Conservation (phyloP, 306 rosid genomes). For the Quercus gilva region DNA sequence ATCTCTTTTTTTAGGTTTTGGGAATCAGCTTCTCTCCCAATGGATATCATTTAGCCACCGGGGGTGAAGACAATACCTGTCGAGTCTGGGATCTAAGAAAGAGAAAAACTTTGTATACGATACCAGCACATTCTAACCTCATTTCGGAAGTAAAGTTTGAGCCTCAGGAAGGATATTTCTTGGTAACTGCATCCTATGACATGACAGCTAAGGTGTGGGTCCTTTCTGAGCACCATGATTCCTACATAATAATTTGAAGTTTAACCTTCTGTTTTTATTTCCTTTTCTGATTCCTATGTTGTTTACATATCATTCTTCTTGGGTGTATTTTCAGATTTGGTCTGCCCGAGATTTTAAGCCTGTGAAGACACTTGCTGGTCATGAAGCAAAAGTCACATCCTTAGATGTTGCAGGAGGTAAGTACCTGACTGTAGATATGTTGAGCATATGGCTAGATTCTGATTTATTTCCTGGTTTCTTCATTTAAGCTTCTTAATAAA, state of each 20-base stretch:
- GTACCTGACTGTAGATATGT: slow-evolving; percentile 16
- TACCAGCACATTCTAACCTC: slow-evolving; percentile 94
- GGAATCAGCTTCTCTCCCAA: slow-evolving; percentile 85
- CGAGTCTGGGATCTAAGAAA: slow-evolving; percentile 94
- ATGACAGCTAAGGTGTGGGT: slow-evolving; percentile 83
- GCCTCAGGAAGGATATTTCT: slow-evolving; percentile 95
- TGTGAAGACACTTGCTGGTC: slow-evolving; percentile 86
- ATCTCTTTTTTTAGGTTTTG: slow-evolving; percentile 57
- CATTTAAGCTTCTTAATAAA: background rate
- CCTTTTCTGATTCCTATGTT: slow-evolving; percentile 6
- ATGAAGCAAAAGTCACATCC: slow-evolving; percentile 87
- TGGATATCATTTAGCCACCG: slow-evolving; percentile 88
- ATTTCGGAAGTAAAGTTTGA: slow-evolving; percentile 91
- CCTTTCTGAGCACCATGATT: background rate
- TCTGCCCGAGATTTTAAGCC: slow-evolving; percentile 94
- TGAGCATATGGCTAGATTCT: slow-evolving; percentile 8
- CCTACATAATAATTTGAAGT: background rate
- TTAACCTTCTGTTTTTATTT: background rate
- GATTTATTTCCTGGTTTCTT: background rate
- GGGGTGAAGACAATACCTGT: slow-evolving; percentile 92
- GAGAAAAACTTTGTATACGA: slow-evolving; percentile 72
- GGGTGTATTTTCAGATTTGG: slow-evolving; percentile 64
- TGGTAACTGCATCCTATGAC: slow-evolving; percentile 89
- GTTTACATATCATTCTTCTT: slow-evolving; percentile 21
- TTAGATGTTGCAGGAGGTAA: slow-evolving; percentile 75